Conservation (phyloP, 2,329 filamentous ascomycete genomes). For the Colletotrichum magnum region DNA sequence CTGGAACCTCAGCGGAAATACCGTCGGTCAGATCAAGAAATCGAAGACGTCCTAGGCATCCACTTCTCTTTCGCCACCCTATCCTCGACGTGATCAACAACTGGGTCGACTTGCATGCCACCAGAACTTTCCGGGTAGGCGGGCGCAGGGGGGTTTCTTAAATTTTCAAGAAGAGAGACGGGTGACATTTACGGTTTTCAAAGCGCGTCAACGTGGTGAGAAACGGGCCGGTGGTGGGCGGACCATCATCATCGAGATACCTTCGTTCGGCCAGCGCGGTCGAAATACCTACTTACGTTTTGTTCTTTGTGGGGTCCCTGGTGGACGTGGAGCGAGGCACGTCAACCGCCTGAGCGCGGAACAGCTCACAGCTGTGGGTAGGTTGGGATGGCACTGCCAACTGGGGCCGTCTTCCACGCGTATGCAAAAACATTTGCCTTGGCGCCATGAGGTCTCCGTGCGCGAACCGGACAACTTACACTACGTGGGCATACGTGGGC, state of each 20-base stretch:
- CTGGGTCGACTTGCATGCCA: not conserved
- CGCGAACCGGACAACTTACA: not conserved
- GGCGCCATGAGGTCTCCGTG: not conserved
- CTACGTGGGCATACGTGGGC: too few species aligned
- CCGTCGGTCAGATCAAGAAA: conserved; percentile 39
- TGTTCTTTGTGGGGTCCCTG: not conserved
- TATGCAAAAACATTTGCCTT: not conserved
- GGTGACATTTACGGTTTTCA: too few species aligned
- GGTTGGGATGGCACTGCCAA: conserved; percentile 22
- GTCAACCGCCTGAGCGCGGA: conserved; percentile 24
- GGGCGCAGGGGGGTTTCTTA: too few species aligned
- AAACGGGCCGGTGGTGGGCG: not conserved
- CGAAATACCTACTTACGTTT: not conserved
- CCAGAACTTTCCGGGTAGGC: not conserved
- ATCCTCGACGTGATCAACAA: not conserved
- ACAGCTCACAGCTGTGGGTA: not conserved
- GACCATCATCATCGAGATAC: conserved; percentile 8
- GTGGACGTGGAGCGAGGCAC: not conserved
- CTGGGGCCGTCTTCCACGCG: conserved; percentile 15
- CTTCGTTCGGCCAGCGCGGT: conserved; percentile 4
- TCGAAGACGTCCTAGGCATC: not conserved
- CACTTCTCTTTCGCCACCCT: not conserved
- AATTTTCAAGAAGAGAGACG: too few species aligned
- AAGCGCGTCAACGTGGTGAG: too few species aligned
- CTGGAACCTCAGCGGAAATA: conserved; percentile 68